Conservation (phyloP, 805 yeast genomes). For the Metschnikowia santaceciliae region DNA sequence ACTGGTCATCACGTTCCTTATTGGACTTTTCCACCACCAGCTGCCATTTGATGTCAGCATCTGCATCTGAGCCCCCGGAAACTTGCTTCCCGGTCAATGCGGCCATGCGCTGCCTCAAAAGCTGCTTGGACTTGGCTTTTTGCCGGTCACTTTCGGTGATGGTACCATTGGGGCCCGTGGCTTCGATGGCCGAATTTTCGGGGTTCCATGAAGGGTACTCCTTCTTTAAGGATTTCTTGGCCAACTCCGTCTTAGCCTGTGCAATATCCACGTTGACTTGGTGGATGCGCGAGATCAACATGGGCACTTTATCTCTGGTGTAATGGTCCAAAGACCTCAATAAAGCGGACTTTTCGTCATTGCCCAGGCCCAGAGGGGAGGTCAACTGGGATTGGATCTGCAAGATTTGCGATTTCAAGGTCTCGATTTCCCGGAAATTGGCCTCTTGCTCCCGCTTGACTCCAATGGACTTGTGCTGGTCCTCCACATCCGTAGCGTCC, state of each 20-base stretch:
- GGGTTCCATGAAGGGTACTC: conserved; percentile 63
- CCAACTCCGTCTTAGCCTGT: conserved; percentile 58
- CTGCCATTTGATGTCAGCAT: conserved; percentile 51
- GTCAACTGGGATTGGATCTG: conserved; percentile 40
- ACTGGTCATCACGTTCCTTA: conserved; percentile 52
- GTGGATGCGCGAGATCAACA: conserved; percentile 58
- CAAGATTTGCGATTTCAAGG: conserved; percentile 58
- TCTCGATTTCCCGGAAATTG: conserved; percentile 56
- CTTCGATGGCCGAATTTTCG: conserved; percentile 46
- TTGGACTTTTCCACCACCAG: conserved; percentile 50
- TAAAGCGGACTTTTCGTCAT: conserved; percentile 49
- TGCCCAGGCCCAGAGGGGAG: conserved; percentile 24
- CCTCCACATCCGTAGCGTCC: conserved; percentile 69
- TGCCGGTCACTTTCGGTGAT: conserved; percentile 80
- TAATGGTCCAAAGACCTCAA: conserved; percentile 55
- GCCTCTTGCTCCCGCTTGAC: conserved; percentile 35
- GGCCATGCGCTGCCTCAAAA: conserved; percentile 84
- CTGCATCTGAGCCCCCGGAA: conserved; percentile 43
- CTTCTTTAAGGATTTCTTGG: conserved; percentile 50
- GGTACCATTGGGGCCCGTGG: conserved; percentile 84
- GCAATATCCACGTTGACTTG: conserved; percentile 67
- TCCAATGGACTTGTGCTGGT: conserved; percentile 37
- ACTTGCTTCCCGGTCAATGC: conserved; percentile 78
- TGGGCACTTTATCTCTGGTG: conserved; percentile 66
- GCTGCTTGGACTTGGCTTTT: conserved; percentile 75